Conservation (phyloP, 2,329 filamentous ascomycete species). For the Juglanconis oblonga region DNA sequence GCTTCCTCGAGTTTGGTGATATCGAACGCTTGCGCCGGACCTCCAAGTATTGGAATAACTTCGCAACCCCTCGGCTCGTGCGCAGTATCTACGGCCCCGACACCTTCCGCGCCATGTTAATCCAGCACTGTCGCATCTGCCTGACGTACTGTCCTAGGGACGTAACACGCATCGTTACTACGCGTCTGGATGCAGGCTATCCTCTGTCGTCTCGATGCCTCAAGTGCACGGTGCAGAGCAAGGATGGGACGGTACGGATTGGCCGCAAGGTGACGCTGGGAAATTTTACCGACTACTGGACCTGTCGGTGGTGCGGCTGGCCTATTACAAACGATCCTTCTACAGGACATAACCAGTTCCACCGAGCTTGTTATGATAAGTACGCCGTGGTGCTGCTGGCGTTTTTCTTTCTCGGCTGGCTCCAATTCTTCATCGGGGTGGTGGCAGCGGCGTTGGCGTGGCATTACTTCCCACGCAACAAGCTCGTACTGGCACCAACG, state of each 20-base stretch:
- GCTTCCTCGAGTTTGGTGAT: slow-evolving; percentile 39
- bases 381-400: slow-evolving; percentile 35
- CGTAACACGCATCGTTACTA: slow-evolving; percentile 30
- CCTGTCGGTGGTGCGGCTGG: slow-evolving; percentile 44
- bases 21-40: slow-evolving; percentile 40
- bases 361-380: slow-evolving; percentile 35
- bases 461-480: slow-evolving; percentile 28
- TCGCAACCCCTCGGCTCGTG: slow-evolving; percentile 34
- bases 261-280: slow-evolving; percentile 37
- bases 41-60: slow-evolving; percentile 33
- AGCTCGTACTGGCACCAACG: slow-evolving; percentile 32
- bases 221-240: slow-evolving; percentile 32
- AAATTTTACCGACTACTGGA: slow-evolving; percentile 32
- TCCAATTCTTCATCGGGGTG: slow-evolving; percentile 35
- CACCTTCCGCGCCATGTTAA: slow-evolving; percentile 20
- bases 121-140: slow-evolving; percentile 38
- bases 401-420: slow-evolving; percentile 36
- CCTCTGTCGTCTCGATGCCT: slow-evolving; percentile 40
- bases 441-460: slow-evolving; percentile 33
- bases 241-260: slow-evolving; percentile 35
- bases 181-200: slow-evolving; percentile 28
- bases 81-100: slow-evolving; percentile 34
- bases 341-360: slow-evolving; percentile 37
- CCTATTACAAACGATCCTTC: slow-evolving; percentile 31
- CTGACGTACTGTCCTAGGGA: slow-evolving; percentile 29